Conservation (phyloP, 176 grass and related monocot species). For the Paspalum vaginatum region DNA sequence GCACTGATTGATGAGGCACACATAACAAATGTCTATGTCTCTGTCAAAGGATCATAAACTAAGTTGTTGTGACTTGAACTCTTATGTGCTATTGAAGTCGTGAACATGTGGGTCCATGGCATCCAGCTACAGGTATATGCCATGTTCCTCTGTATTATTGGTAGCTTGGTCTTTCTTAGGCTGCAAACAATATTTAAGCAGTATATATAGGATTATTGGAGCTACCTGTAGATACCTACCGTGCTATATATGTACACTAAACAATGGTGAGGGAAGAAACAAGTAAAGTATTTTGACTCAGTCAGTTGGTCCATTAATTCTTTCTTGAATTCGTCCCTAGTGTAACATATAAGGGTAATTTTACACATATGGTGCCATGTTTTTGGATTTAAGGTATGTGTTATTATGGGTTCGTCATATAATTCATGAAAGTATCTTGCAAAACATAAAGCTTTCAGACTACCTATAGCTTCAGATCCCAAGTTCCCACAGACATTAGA, state of each 20-base stretch:
- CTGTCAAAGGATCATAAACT: slow-evolving; percentile 31
- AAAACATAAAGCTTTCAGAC: background rate
- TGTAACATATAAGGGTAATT: background rate
- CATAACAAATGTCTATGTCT: slow-evolving; percentile 38
- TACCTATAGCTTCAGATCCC: background rate
- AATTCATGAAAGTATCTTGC: slow-evolving; percentile 1
- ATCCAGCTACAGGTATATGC: slow-evolving; percentile 45
- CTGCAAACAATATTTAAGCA: background rate
- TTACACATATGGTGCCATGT: background rate
- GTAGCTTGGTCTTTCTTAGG: slow-evolving; percentile 31
- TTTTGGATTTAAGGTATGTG: background rate
- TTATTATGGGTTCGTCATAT: background rate
- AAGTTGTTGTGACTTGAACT: slow-evolving; percentile 10
- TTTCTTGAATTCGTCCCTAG: background rate
- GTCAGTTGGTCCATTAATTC: slow-evolving; percentile 20
- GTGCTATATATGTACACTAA: slow-evolving; percentile 8
- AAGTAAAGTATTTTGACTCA: slow-evolving; percentile 15
- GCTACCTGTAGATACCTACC: background rate
- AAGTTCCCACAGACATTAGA: background rate
- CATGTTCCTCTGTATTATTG: slow-evolving; percentile 43
- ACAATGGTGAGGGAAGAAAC: background rate
- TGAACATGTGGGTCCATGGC: slow-evolving; percentile 22
- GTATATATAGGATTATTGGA: background rate
- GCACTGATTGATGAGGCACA: slow-evolving; percentile 26
- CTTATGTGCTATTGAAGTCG: background rate